Evolutionary conservation across 805 yeast species (phyloP), one percentile per base, ranked within the genome.

Genomic region (Candida morakotiae): DNA sequence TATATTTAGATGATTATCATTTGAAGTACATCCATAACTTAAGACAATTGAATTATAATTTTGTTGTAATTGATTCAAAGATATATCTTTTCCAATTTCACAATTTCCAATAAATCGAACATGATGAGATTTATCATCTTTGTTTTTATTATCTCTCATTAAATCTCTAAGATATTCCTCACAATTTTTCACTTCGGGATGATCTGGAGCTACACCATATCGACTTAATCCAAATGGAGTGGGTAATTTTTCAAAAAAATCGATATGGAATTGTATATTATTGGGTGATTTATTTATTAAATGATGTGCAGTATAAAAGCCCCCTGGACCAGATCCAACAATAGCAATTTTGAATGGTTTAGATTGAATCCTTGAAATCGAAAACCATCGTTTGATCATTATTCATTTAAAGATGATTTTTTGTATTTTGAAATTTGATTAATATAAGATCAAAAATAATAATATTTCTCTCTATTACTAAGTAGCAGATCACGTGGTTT

Each of bases 141-240:
- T n/a, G 15, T 40, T 28, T 11, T 37, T 40, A 14, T 20, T 18
- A 16, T 51, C 47, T 5, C 24, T 24, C 67, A 67, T 62, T 25
- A 65, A 41, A 29, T 81, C 79, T 8, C 71, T 73, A 53, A 93
- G 83, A 36, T 88, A 80, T 14, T 83, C 83, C 56, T 81, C 67
- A 49, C 93, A 84, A 42, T 80, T 80, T 56, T 89, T 91, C 22
- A 93, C 98, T 52, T 93, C 98, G 0, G 96, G 96, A 60, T 93
- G 97, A 60, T 93, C 99, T 2, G 99, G 99, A 0, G 98, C 97
- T n/a, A 93, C 98, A 1, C 99, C 99, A 55, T 76, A 89, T 24
- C 99, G 63, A 28, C 89, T 80, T 23, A 93, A 69, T 0, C 99
- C 99, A 63, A 74, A 91, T 0, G 98, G 98, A 5, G 88, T 81